Conservation (phyloP, 257 asterid genomes). For the Striga asiatica region DNA sequence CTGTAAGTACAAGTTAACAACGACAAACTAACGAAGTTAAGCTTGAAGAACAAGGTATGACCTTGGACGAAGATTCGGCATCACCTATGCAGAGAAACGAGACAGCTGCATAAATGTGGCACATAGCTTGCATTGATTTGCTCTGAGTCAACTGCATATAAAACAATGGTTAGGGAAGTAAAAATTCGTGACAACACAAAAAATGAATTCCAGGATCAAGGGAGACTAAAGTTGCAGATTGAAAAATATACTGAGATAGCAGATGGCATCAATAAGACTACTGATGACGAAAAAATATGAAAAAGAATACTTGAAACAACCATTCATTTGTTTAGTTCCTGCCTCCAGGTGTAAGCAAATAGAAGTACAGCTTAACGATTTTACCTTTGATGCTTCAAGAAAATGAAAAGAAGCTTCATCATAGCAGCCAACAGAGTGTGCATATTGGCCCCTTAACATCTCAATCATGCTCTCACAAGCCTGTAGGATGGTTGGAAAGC, state of each 20-base stretch:
- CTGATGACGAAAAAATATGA: background rate
- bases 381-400: slow-evolving; percentile 80
- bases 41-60: slow-evolving; percentile 13
- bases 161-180: slow-evolving; percentile 9
- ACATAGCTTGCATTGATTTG: slow-evolving; percentile 81
- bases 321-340: background rate
- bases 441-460: slow-evolving; percentile 95
- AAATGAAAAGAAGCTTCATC: slow-evolving; percentile 82
- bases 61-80: slow-evolving; percentile 89
- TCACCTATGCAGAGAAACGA: slow-evolving; percentile 90
- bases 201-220: background rate
- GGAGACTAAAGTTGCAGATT: background rate
- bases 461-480: slow-evolving; percentile 81
- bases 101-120: slow-evolving; percentile 79
- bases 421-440: slow-evolving; percentile 82
- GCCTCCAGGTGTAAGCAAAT: slow-evolving; percentile 9
- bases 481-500: slow-evolving; percentile 90
- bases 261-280: background rate
- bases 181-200: background rate
- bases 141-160: slow-evolving; percentile 55
- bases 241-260: background rate
- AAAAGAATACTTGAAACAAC: background rate
- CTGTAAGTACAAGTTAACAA: slow-evolving; percentile 14
- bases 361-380: background rate
- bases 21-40: slow-evolving; percentile 6